Evolutionary conservation across 2,329 filamentous ascomycete genomes (phyloP), one percentile per base, ranked within the genome.

Genomic region (Pseudopyrenochaeta lycopersici): DNA sequence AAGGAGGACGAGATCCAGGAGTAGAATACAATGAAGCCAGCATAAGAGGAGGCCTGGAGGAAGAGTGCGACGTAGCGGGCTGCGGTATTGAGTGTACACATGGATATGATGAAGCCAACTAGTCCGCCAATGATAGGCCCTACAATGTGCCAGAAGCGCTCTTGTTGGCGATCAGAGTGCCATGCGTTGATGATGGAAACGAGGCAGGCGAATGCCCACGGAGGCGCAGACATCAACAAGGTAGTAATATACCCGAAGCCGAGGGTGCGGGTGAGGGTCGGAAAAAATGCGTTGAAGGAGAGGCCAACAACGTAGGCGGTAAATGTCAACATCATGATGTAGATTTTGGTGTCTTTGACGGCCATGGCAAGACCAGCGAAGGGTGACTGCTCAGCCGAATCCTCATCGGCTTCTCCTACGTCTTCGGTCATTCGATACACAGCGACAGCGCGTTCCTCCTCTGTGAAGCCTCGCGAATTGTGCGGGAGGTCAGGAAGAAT

Each of bases 261-360:
- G 1, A 78, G 66, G 0, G 77, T 77, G 1, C 62, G 49, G 0
- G 76, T 76, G 2, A 78, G 33, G 80, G 64, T 68, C 1, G 72
- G 71, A 65, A 75, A 74, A 57, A 73, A 74, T 10, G 70, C 68
- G 46, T 75, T 75, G 63, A 74, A 75, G 0, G 57, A 63, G 1
- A 73, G 70, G 2, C 85, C 85, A 5, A 87, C 78, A 7, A 87
- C 84, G 56, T 87, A 87, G 3, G 84, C 83, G 2, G 83, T 85
- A 52, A 87, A 83, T 1, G 84, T 85, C 6, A 88, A 49, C 80
- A 86, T 87, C 82, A 88, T 84, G 54, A 88, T 64, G 64, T 87
- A 88, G 56, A 87, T 85, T 76, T 88, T 88, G 58, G 75, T 14
- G 56, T 88, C 86, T 70, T 83, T 85, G 44, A 87, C 65, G 0